Percentiles rank a stretch among this genome's conserved stretches.
phyloP scores from a whole-genome alignment of 257 asterid genomes.

The Nicotiana undulata region DNA sequence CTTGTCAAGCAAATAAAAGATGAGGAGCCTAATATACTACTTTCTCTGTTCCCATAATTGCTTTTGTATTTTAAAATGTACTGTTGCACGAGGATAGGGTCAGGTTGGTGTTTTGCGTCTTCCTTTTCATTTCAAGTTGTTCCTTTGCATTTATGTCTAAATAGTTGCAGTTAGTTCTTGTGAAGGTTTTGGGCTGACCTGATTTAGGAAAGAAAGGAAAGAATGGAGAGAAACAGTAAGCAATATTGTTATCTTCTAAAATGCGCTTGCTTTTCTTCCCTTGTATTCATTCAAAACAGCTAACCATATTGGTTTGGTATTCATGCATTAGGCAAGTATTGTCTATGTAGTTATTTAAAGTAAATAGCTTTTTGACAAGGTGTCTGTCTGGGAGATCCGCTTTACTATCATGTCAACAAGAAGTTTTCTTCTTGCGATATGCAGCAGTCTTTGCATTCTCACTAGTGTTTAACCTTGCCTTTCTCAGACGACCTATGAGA shows the following conservation, averaged over 20 bases:
- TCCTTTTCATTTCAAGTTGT: background rate
- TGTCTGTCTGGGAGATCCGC: background rate
- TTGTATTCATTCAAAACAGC: background rate
- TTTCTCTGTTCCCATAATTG: background rate
- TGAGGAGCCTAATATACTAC: background rate
- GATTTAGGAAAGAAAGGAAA: background rate
- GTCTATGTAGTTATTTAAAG: background rate
- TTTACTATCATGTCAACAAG: background rate
- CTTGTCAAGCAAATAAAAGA: background rate
- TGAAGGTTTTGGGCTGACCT: background rate
- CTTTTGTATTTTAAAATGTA: background rate
- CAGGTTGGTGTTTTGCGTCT: background rate
- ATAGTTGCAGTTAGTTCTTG: background rate
- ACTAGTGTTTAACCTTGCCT: conserved; percentile 2
- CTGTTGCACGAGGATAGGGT: background rate
- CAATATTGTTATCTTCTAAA: background rate
- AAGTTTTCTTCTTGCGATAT: background rate
- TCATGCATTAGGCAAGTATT: background rate
- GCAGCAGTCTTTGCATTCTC: conserved; percentile 1
- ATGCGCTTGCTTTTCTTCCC: background rate
- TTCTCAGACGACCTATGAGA: conserved; percentile 91
- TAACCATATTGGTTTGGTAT: background rate
- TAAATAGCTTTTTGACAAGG: background rate
- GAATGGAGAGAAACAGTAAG: background rate
- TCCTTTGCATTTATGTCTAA: background rate